Percentiles rank a stretch among this genome's conserved stretches.
Evolutionary conservation across 2,329 filamentous ascomycete species (phyloP).

Genomic region (Nothophaeocryptopus gaeumannii): DNA sequence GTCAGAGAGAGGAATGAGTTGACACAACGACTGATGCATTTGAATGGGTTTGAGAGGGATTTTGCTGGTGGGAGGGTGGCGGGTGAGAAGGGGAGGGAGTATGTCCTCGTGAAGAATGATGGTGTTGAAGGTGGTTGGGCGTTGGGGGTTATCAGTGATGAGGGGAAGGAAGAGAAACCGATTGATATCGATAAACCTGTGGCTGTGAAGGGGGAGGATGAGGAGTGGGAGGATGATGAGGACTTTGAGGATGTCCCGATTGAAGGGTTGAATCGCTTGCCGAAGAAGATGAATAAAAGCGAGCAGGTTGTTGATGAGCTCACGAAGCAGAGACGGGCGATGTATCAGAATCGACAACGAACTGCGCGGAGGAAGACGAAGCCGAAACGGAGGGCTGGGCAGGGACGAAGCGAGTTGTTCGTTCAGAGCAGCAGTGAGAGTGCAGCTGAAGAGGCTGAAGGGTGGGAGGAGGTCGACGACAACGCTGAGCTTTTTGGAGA

Average conservation of each 20-base stretch:
- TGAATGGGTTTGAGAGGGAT: conserved; percentile 66
- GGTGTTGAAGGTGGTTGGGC: conserved; percentile 95
- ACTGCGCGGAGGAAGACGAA: conserved; percentile 20
- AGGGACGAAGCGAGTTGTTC: conserved; percentile 56
- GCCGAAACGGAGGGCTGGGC: conserved; percentile 16
- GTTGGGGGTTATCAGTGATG: conserved; percentile 84
- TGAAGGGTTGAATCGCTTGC: conserved; percentile 80
- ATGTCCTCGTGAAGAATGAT: conserved; percentile 93
- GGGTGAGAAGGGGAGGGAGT: conserved; percentile 86
- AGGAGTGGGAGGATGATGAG: conserved; percentile 59
- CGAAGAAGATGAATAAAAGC: conserved; percentile 52
- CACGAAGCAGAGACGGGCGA: conserved; percentile 45
- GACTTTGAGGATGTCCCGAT: conserved; percentile 93
- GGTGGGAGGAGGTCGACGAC: conserved; percentile 40
- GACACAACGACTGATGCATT: conserved; percentile 89
- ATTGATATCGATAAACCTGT: conserved; percentile 79
- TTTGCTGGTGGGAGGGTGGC: conserved; percentile 68
- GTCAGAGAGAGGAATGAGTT: conserved; percentile 90
- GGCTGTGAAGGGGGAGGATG: conserved; percentile 51
- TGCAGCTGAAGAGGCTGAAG: conserved; percentile 36
- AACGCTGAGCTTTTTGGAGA: conserved; percentile 60
- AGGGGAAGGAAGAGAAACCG: conserved; percentile 77
- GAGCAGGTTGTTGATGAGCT: conserved; percentile 30
- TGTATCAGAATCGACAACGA: conserved; percentile 44
- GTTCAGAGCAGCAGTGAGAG: conserved; percentile 44